phyloP scores from a whole-genome alignment of 2,329 filamentous ascomycete species.

The Fusarium falciforme region DNA sequence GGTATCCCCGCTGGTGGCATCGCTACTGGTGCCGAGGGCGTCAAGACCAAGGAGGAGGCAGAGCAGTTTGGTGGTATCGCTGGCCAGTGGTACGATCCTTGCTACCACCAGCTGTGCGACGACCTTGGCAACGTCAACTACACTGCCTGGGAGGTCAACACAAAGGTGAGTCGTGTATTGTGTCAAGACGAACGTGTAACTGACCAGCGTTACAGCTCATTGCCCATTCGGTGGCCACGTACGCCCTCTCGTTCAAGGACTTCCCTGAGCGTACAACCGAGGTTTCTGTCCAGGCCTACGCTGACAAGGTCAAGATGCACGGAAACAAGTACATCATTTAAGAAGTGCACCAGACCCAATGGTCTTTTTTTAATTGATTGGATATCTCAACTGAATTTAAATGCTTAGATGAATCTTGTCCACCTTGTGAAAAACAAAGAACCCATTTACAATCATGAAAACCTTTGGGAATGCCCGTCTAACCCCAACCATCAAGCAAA shows the following conservation, averaged over 20 bases:
- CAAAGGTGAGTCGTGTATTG: slow-evolving; percentile 58
- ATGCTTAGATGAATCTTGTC: slow-evolving; percentile 33
- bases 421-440: slow-evolving; percentile 15
- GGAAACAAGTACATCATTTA: slow-evolving; percentile 61
- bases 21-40: slow-evolving; percentile 80
- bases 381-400: slow-evolving; percentile 38
- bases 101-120: slow-evolving; percentile 73
- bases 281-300: slow-evolving; percentile 45
- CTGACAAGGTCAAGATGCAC: slow-evolving; percentile 59
- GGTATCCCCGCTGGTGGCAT: slow-evolving; percentile 81
- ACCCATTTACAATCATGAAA: slow-evolving; percentile 20
- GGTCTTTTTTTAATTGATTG: slow-evolving; percentile 29
- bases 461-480: slow-evolving; percentile 32
- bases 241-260: slow-evolving; percentile 71
- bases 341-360: neutral
- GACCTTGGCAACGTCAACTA: slow-evolving; percentile 67
- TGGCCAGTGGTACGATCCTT: slow-evolving; percentile 68
- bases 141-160: slow-evolving; percentile 71
- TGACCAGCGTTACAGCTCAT: slow-evolving; percentile 62
- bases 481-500: slow-evolving; percentile 13
- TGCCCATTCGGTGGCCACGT: slow-evolving; percentile 79
- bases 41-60: slow-evolving; percentile 77
- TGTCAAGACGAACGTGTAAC: neutral
- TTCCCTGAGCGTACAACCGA: slow-evolving; percentile 67
- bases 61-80: slow-evolving; percentile 77